Percentiles rank a stretch among this genome's conserved stretches.
These are phyloP conservation scores for Lactarius pseudohatsudake DNA, from an alignment of 768 basidiomycete genomes.

Conservation along the genomic window DNA sequence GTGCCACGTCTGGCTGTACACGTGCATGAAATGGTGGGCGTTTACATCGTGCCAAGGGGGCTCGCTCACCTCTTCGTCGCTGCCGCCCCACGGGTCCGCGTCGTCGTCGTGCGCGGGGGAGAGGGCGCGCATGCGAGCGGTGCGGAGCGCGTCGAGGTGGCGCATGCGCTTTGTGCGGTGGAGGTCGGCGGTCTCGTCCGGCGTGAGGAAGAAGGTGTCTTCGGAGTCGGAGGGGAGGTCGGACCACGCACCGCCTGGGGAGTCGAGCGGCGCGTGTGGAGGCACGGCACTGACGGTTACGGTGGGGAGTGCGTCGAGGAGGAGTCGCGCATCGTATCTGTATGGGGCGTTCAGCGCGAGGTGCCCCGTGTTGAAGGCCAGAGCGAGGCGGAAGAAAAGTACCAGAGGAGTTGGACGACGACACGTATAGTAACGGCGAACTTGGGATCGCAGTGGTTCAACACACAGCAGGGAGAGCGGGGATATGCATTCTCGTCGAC, in stretches of 20 bases:
- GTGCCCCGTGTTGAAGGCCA: constrained; percentile 1
- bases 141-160: constrained; percentile 56
- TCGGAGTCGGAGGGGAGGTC: constrained; percentile 84
- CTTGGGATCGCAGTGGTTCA: not conserved
- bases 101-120: constrained; percentile 37
- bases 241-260: constrained; percentile 75
- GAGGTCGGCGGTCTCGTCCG: constrained; percentile 64
- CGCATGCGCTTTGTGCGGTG: constrained; percentile 65
- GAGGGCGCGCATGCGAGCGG: constrained; percentile 65
- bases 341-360: constrained; percentile 8
- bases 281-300: constrained; percentile 19
- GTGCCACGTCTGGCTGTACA: constrained; percentile 55
- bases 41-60: not conserved
- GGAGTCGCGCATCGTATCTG: constrained; percentile 81
- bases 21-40: not conserved
- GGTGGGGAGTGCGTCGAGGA: constrained; percentile 54
- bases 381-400: constrained; percentile 28
- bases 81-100: constrained; percentile 61
- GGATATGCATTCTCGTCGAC: not conserved
- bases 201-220: constrained; percentile 79
- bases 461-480: not conserved
- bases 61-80: constrained; percentile 69
- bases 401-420: not conserved
- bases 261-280: constrained; percentile 35
- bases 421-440: not conserved